Evolutionary conservation across 2,329 filamentous ascomycete species (phyloP), one percentile per base, ranked within the genome.

Genomic region (Neocucurbitaria cava): DNA sequence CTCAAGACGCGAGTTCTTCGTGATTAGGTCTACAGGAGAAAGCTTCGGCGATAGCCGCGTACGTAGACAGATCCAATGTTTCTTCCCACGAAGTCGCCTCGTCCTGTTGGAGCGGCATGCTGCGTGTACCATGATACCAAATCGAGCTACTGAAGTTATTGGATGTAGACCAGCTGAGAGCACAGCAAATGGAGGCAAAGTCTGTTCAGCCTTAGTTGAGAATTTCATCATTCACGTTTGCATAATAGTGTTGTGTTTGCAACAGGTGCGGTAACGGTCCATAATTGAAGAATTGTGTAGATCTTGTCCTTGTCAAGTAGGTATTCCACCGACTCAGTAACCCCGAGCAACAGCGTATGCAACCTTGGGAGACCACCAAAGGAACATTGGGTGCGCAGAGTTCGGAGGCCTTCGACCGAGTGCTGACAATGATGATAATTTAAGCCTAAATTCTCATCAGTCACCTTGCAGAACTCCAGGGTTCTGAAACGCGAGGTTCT

Each of bases 401-500:
- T 38, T 59, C 61, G 59, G 59, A 61, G 40, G 50, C 41, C 33
- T 47, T 57, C 61, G 57, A 57, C 57, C 48, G 58, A 42, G 7
- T 24, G 54, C 60, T 54, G 54, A 52, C 23, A 41, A 41, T 59
- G 61, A 65, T 52, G 44, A 53, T 56, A 50, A 47, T 44, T 45
- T 58, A 51, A 56, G 53, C 36, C 55, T 62, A 66, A 59, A 59
- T 56, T 39, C 46, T 57, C 58, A 35, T 36, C 49, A 47, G 54
- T 58, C 56, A 64, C 58, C 28, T 56, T 57, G 62, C 62, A 61
- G 66, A 59, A 60, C 57, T 59, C 61, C 58, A 65, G 71, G 70
- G 64, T 63, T 52, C 56, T 68, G 69, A 73, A 72, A 71, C 66
- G 58, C 61, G 60, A 58, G 31, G 49, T 49, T 58, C 52, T 48